Conservation (phyloP, 148 eudicot species). For the Rhododendron ovatum region DNA sequence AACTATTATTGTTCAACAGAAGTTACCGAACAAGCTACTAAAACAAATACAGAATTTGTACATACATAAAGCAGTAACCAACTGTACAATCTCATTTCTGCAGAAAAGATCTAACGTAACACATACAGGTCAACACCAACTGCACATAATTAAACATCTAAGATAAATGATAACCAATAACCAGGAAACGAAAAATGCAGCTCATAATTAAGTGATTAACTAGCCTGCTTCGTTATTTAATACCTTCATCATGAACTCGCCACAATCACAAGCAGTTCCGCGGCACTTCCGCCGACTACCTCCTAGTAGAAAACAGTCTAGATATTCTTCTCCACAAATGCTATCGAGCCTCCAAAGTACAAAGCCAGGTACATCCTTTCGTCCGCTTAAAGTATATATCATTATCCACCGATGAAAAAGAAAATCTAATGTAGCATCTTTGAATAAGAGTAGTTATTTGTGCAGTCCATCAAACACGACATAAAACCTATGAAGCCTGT, state of each 20-base stretch:
- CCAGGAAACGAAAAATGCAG: not conserved
- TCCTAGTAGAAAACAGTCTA: too few relatives aligned
- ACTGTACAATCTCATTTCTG: not conserved
- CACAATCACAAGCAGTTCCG: too few relatives aligned
- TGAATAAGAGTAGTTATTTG: constrained; percentile 37
- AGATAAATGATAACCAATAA: not conserved
- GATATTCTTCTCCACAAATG: too few relatives aligned
- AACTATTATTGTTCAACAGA: too few relatives aligned
- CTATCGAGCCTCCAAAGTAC: not conserved
- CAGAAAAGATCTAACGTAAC: not conserved
- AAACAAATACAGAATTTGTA: not conserved
- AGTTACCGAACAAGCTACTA: not conserved
- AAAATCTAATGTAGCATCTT: constrained; percentile 5
- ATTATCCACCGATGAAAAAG: not conserved
- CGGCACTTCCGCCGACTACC: not conserved
- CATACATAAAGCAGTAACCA: not conserved
- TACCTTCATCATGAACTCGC: not conserved
- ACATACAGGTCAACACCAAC: not conserved
- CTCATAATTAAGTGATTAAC: not conserved
- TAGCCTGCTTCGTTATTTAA: not conserved
- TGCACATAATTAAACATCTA: not conserved
- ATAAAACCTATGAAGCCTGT: constrained; percentile 30
- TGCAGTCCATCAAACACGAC: constrained; percentile 66
- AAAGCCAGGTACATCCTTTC: not conserved
- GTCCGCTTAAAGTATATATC: not conserved